Base-by-base conservation (phyloP, 176 grass and related monocot species). In the Coix lacrymajobi region DNA sequence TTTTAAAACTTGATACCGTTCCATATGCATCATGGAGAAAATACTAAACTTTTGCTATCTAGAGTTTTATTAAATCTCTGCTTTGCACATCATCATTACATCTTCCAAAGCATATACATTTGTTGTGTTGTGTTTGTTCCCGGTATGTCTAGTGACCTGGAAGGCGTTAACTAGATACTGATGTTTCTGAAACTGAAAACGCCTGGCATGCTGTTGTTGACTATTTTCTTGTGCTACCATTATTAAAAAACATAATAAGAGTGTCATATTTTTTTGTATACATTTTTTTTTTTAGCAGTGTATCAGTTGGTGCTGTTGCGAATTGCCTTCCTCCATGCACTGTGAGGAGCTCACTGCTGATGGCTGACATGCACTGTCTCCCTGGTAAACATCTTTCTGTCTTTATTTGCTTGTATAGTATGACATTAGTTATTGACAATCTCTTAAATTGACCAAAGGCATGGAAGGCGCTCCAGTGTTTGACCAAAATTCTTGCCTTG, bases 391-490 rank as follows among this genome's bases (percentile, higher is more conserved):
- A 63, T 86, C 31, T 49, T 19, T 44, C 17, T 3, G 20, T 80
- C 12, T 77, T 44, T 76, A 40, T 71, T 76, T 65, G 70, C 16
- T 25, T 1, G 24, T 86, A 66, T 32, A 75, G 30, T 76, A 62
- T 66, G 66, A 67, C 41, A 88, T 75, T 72, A 66, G 77, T 19
- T 81, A 44, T 70, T 84, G 68, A 89, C 79, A 31, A 79, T 32
- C 37, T 82, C 76, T 79, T 51, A 66, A 88, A 86, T 69, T 72
- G 54, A 81, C 0, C 71, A 77, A 80, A 98, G 95, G 95, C 84
- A 98, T 91, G 95, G 92, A 98, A 91, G 95, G 95, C 32, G 86
- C 88, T 86, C 92, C 93, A 76, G 95, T 95, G 73, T 93, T 98
- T 78, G 90, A 95, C 69, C 86, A 75, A 86, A 77, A 90, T 48